These are phyloP conservation scores for Pelargonium nanum DNA, from an alignment of 345 rosid species.

Conservation along the genomic window DNA sequence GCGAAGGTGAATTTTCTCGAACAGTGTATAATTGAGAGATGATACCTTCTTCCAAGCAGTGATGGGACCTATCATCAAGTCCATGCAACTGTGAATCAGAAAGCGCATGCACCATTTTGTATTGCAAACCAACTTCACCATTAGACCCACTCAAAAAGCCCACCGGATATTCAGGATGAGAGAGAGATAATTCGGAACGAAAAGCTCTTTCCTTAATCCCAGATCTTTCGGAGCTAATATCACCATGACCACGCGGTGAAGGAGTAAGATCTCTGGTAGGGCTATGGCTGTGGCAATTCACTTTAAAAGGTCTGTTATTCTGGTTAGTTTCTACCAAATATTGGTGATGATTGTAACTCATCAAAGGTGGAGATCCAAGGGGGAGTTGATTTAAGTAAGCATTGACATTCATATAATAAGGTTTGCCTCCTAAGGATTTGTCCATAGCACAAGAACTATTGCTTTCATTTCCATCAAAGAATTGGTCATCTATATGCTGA, in stretches of 20 bases:
- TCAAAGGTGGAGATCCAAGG: slow-evolving; percentile 21
- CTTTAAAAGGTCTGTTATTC: slow-evolving; percentile 19
- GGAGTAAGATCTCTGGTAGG: slow-evolving; percentile 33
- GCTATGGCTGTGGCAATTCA: slow-evolving; percentile 23
- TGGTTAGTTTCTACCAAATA: slow-evolving; percentile 20
- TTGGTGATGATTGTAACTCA: slow-evolving; percentile 27
- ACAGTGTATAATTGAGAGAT: slow-evolving; percentile 4
- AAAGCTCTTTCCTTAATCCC: slow-evolving; percentile 31
- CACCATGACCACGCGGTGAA: slow-evolving; percentile 16
- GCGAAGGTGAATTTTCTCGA: slow-evolving; percentile 31
- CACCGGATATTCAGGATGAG: not conserved
- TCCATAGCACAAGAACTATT: slow-evolving; percentile 14
- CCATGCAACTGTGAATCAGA: slow-evolving; percentile 45
- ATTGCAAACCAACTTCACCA: not conserved
- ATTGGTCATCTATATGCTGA: slow-evolving; percentile 21
- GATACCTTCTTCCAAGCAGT: slow-evolving; percentile 19
- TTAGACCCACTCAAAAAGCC: slow-evolving; percentile 1
- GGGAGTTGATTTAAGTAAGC: slow-evolving; percentile 23
- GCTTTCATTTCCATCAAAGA: slow-evolving; percentile 17
- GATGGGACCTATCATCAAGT: slow-evolving; percentile 22
- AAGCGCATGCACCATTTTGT: slow-evolving; percentile 13
- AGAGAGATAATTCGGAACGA: not conserved
- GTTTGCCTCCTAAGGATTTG: slow-evolving; percentile 16
- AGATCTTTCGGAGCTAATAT: slow-evolving; percentile 18
- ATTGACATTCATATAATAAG: slow-evolving; percentile 24